Evolutionary conservation across 768 basidiomycete genomes (phyloP), one percentile per base, ranked within the genome.

Genomic region (Cystoderma amianthinum): DNA sequence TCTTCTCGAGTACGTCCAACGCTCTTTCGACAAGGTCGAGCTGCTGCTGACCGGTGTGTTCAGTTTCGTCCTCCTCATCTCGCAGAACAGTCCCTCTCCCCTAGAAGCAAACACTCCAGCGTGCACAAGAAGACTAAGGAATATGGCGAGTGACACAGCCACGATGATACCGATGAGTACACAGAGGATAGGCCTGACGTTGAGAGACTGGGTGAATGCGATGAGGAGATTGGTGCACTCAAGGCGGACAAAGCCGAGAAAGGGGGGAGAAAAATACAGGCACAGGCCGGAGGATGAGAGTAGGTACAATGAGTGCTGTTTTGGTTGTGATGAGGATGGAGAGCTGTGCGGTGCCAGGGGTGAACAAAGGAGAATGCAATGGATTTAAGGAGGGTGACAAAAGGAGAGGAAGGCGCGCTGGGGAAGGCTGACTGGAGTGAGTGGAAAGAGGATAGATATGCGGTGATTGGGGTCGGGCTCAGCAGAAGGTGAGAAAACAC

Each of bases 141-240:
- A 74, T 52, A 87, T 68, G 42, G 89, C 60, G 35, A 93, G 83
- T 25, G 91, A 67, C 21, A 85, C 76, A 10, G 81, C 78, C 28
- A 78, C 69, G 46, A 90, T 72, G 43, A 86, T 71, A 16, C 90
- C 91, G 42, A 96, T 81, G 23, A 76, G 81, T 2, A 87, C 84
- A n/a, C 91, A 77, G 1, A 85, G 81, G 50, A 95, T 95, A 30
- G 91, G 69, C 13, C 69, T 62, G 23, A 93, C 71, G 4, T 68
- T 58, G 18, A 92, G 54, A 6, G 60, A 64, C 47, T 86, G 72
- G 36, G 89, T 63, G 58, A 93, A 96, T 0, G 87, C 78, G 46
- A 95, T 73, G 65, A 87, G 64, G 16, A 91, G 56, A 4, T 78
- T 82, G 19, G 81, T 79, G 42, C 77, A 82, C 9, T 81, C 65